Evolutionary conservation across 306 rosid species (phyloP), one percentile per base, ranked within the genome.

Genomic region (Glycine soja): DNA sequence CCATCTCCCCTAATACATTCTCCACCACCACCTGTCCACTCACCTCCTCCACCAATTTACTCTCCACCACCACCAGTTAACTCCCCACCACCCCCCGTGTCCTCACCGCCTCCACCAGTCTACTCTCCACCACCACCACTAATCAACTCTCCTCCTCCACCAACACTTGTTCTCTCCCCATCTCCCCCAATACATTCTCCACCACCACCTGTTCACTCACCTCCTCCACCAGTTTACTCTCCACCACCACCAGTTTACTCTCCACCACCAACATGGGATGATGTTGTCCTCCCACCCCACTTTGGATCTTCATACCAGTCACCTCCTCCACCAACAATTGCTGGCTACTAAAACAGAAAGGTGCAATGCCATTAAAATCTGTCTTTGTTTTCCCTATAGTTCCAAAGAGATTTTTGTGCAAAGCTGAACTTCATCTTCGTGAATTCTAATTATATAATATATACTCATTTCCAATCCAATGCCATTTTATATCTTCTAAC

Each of bases 321-420:
- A 10, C 94, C 97, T 11, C 97, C 97, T n/a, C 94, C 97, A 0
- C 92, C 97, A 11, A 38, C 81, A 42, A 76, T 90, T 82, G 59
- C 11, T 12, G 94, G 94, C 58, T 90, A 89, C 76, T 92, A 82
- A 87, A 70, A 34, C 34, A 51, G 38, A 10, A 73, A 6, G 24
- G 1, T 5, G 4, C 47, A 43, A 65, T 79, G 54, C 10, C 70
- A 74, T 70, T 64, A 79, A 79, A 75, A 76, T 70, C 42, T 59
- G 8, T 62, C 43, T 19, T 75, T 75, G 12, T 43, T 78, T 43
- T 43, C n/a, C 57, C 38, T 10, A 34, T 45, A 48, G 30, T 81
- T 47, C 38, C 18, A 45, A 67, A 64, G 30, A 14, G 5, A 10
- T 7, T 8, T 67, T 8, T 16, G 36, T 67, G 72, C 32, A 42